Conservation (phyloP, 2,329 filamentous ascomycete species). For the Epichloe sylvatica region DNA sequence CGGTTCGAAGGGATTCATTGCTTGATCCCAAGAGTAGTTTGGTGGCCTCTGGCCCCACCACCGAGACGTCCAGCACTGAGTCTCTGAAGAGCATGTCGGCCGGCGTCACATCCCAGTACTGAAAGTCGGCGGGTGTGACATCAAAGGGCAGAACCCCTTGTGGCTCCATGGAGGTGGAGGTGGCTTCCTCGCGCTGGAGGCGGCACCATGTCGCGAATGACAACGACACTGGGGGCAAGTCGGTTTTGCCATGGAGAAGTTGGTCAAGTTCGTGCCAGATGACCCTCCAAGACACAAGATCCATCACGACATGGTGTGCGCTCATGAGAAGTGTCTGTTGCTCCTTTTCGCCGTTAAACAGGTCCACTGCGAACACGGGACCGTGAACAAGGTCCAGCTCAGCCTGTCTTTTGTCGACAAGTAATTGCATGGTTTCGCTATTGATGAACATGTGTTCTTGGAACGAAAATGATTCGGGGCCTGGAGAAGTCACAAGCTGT, state of each 20-base stretch:
- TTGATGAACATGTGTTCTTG: not conserved
- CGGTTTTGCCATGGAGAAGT: constrained; percentile 3
- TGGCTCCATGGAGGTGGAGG: not conserved
- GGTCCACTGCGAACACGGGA: not conserved
- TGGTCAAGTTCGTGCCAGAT: constrained; percentile 9
- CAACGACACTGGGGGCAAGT: constrained; percentile 2
- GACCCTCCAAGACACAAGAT: constrained; percentile 37
- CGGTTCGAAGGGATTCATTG: constrained; percentile 20
- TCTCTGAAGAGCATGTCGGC: too few species aligned
- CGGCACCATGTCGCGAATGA: constrained; percentile 24
- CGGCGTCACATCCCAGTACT: constrained; percentile 9
- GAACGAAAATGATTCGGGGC: not conserved
- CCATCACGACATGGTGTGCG: constrained; percentile 14
- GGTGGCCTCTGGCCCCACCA: not conserved
- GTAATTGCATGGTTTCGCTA: not conserved
- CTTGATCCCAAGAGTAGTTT: constrained; percentile 10
- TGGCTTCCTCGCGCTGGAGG: constrained; percentile 10
- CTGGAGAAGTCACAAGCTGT: constrained; percentile 9
- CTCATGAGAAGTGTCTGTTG: constrained; percentile 1
- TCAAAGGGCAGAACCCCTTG: constrained; percentile 3
- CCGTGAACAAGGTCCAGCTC: not conserved
- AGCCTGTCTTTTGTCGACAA: not conserved
- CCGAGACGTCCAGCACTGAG: constrained; percentile 3
- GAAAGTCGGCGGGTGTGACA: constrained; percentile 7
- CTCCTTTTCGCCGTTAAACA: not conserved